Base-by-base conservation (phyloP, 306 rosid genomes). In the Cucumis cinereus region DNA sequence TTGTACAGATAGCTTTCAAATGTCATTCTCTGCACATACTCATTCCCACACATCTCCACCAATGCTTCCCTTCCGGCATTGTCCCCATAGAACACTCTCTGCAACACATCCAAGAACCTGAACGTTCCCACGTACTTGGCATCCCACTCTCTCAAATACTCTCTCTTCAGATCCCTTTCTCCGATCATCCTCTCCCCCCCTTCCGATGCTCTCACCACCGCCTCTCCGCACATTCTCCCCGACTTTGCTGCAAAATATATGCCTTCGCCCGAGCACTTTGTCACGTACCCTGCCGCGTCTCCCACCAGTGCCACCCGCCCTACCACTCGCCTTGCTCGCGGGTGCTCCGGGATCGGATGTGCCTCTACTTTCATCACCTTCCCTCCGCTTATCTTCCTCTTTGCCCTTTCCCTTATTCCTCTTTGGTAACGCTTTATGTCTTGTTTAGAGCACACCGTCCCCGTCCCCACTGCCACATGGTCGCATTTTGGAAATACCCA, bases 381-480 rank as follows among this genome's bases (percentile, higher is more conserved):
- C 0, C 98, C 97, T 8, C 93, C 97, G 57, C 81, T 49, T 78
- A 91, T 93, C 79, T 93, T 93, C 0, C 77, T 10, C 20, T 10
- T 71, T 22, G 80, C 93, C 23, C 98, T 81, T 0, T 89, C 91
- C 17, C 97, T 81, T 7, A 91, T 93, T 2, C 82, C 97, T 4
- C 82, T 81, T 36, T 93, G 98, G 89, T 77, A 88, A 75, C 45
- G 0, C 77, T 86, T 93, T 4, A 93, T 93, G 33, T 88, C 89
- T 60, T 80, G 86, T 61, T 89, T 93, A 10, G 84, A 81, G 19
- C 88, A 67, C 35, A 88, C 92, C 3, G 98, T 93, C 20, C 97
- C 98, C 0, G 97, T 93, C 3, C 98, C 97, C 75, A 93, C 98
- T 19, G 97, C 98, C 90, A 93, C 97, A 84, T 93, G 98, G 85